Base-by-base conservation (phyloP, 164 flowering plant genomes). In the Sextonia rubra region DNA sequence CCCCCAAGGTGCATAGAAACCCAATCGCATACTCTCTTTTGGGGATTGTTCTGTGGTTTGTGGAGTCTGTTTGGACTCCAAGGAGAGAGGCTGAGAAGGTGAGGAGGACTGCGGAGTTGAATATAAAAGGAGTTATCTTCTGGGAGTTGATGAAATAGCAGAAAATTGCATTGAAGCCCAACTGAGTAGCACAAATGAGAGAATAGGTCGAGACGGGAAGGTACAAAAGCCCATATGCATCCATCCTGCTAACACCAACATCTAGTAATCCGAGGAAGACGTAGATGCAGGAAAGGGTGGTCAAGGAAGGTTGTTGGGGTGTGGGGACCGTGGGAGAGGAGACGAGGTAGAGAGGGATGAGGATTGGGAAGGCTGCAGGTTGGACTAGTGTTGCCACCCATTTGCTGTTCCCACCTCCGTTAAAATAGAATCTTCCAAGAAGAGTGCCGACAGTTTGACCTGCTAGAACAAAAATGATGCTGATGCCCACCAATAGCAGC, bases 311-410 rank as follows among this genome's bases (percentile, higher is more conserved):
- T 27, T 27, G 44, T 26, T 23, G 15, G 5, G 37, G 2, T 8
- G 65, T 7, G 23, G n/a, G 27, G 37, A 47, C 2, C 8, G 23
- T n/a, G 52, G 60, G 3, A 25, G 67, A 1, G 69, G 65, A 49
- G 66, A 72, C n/a, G 74, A 77, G 24, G 61, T 66, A 72, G 11
- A 74, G 32, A 5, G 80, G 80, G 47, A 77, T 37, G 68, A 74
- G 80, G n/a, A 80, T 44, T 14, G 79, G 80, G 56, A 78, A 80
- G 3, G 61, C 83, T 3, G 73, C 78, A n/a, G 76, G 24, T 68
- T 80, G 80, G 64, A 80, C 80, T 23, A 81, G 68, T 1, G 84
- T 81, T 0, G 80, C 76, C 74, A 81, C 68, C 84, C 84, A 79
- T 71, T 72, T 79, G 64, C 81, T 78, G n/a, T 74, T 81, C 30